Evolutionary conservation across 768 basidiomycete genomes (phyloP).

Genomic region (Sarcodon aspratus): DNA sequence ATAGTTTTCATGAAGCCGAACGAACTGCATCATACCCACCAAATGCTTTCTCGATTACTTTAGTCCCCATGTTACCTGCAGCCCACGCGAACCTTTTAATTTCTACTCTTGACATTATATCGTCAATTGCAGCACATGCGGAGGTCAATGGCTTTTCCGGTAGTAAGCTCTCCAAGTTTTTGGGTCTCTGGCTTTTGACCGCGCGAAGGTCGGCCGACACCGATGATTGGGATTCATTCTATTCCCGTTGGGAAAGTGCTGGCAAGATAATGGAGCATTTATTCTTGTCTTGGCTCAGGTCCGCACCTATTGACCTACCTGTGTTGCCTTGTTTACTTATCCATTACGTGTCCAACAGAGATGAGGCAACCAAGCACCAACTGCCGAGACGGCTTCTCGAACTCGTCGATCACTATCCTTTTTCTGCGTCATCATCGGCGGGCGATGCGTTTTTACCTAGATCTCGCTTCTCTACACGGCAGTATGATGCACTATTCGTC

Average conservation of each 20-base stretch:
- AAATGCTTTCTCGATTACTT: slow-evolving; percentile 47
- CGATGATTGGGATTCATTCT: slow-evolving; percentile 58
- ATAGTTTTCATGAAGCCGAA: slow-evolving; percentile 48
- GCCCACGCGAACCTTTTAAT: slow-evolving; percentile 49
- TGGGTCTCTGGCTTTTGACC: slow-evolving; percentile 65
- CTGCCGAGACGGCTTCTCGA: slow-evolving; percentile 65
- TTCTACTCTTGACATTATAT: slow-evolving; percentile 48
- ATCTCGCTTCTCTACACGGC: slow-evolving; percentile 59
- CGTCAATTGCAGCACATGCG: slow-evolving; percentile 59
- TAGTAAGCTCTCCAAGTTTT: slow-evolving; percentile 63
- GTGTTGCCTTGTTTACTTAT: slow-evolving; percentile 1
- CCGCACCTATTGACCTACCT: slow-evolving; percentile 5
- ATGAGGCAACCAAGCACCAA: slow-evolving; percentile 40
- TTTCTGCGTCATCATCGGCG: slow-evolving; percentile 16
- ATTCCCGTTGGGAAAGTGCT: slow-evolving; percentile 62
- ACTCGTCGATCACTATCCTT: slow-evolving; percentile 62
- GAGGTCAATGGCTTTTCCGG: slow-evolving; percentile 68
- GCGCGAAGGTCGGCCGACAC: slow-evolving; percentile 31
- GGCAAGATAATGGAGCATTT: slow-evolving; percentile 69
- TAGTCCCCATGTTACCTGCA: slow-evolving; percentile 48
- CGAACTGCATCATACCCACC: slow-evolving; percentile 46
- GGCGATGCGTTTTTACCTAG: slow-evolving; percentile 40
- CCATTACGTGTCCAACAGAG: slow-evolving; percentile 23
- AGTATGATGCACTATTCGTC: slow-evolving; percentile 53
- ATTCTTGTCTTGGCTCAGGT: slow-evolving; percentile 67